These are phyloP conservation scores for Funneliformis geosporum DNA, from an alignment of 192 early-diverging fungal species.

Conservation along the genomic window DNA sequence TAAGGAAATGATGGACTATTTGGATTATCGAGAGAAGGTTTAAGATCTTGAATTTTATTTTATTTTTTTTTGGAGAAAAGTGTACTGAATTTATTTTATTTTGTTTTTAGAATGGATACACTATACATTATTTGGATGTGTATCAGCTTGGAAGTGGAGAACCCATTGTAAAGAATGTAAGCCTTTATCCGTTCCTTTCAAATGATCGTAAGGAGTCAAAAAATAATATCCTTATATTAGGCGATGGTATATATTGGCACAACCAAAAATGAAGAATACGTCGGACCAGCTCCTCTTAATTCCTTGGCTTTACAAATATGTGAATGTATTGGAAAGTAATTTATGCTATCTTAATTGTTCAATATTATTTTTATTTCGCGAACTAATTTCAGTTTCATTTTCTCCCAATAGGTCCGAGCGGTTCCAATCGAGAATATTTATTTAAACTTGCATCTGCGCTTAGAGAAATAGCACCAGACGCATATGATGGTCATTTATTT, in stretches of 20 bases:
- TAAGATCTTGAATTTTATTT: too few relatives aligned
- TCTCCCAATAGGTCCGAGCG: slow-evolving; percentile 57
- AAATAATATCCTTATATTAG: slow-evolving; percentile 18
- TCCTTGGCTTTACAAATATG: slow-evolving; percentile 69
- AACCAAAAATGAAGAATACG: slow-evolving; percentile 75
- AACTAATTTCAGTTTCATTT: background rate
- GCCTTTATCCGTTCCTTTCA: background rate
- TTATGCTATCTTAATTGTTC: background rate
- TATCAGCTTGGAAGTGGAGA: slow-evolving; percentile 43
- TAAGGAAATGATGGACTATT: slow-evolving; percentile 64
- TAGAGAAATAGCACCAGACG: slow-evolving; percentile 49
- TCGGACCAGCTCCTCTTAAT: slow-evolving; percentile 64
- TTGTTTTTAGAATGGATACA: slow-evolving; percentile 71
- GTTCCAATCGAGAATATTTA: slow-evolving; percentile 71
- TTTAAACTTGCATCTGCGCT: slow-evolving; percentile 65
- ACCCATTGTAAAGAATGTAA: slow-evolving; percentile 58
- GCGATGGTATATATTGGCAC: slow-evolving; percentile 83
- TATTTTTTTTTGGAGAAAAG: too few relatives aligned
- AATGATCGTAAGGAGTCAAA: background rate
- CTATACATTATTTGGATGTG: slow-evolving; percentile 62
- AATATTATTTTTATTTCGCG: background rate
- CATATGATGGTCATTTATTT: slow-evolving; percentile 60
- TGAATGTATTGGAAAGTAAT: slow-evolving; percentile 49
- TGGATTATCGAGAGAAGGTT: slow-evolving; percentile 87
- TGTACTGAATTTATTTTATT: background rate